Evolutionary conservation across 2,329 filamentous ascomycete genomes (phyloP).

Genomic region (Phaeosphaeria sp.): DNA sequence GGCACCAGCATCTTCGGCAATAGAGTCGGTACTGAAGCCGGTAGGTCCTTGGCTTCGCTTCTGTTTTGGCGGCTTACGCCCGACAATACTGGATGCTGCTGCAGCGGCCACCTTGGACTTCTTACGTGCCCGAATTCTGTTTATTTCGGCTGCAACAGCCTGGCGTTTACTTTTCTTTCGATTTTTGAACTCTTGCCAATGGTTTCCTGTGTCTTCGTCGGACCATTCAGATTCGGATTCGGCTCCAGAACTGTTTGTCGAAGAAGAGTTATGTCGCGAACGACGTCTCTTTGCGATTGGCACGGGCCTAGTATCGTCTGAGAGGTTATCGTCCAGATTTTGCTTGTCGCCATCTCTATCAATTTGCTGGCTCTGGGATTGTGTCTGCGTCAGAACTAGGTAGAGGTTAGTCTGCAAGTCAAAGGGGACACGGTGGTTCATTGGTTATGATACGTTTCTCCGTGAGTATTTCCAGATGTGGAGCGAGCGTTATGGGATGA

Average conservation of each 20-base stretch:
- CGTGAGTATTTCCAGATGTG: background rate
- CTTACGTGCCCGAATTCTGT: slow-evolving; percentile 55
- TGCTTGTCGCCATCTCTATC: slow-evolving; percentile 6
- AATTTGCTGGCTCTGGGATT: slow-evolving; percentile 29
- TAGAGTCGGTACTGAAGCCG: slow-evolving; percentile 28
- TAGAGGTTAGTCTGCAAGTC: background rate
- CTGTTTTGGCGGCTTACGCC: slow-evolving; percentile 38
- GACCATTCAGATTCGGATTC: slow-evolving; percentile 48
- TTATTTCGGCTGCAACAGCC: slow-evolving; percentile 56
- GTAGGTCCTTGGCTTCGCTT: slow-evolving; percentile 10
- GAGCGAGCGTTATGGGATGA: background rate
- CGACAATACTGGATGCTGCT: slow-evolving; percentile 51
- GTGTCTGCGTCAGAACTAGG: slow-evolving; percentile 35
- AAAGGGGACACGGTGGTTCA: background rate
- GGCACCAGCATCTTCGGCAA: slow-evolving; percentile 52
- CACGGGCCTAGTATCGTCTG: background rate
- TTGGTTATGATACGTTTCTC: background rate
- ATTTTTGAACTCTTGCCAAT: slow-evolving; percentile 70
- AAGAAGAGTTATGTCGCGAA: slow-evolving; percentile 8
- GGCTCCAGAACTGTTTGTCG: slow-evolving; percentile 8
- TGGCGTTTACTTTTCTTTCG: slow-evolving; percentile 62
- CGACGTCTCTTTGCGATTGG: background rate
- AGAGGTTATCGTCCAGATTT: slow-evolving; percentile 16
- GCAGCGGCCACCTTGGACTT: slow-evolving; percentile 55
- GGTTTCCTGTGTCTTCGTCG: slow-evolving; percentile 61